Base-by-base conservation (phyloP, 2,329 filamentous ascomycete genomes). In the Chaetomium globosum region DNA sequence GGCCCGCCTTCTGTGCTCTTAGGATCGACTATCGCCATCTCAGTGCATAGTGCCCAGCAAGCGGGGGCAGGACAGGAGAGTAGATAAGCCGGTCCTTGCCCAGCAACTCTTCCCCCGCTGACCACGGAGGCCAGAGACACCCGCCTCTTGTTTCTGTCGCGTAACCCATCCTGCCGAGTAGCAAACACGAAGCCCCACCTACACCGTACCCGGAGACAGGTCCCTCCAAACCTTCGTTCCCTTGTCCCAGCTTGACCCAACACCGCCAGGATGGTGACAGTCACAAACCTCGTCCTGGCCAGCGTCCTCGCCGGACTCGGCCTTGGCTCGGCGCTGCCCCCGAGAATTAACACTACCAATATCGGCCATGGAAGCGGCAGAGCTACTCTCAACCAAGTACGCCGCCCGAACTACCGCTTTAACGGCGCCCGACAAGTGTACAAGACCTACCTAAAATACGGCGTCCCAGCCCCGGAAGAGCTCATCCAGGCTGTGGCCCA, bases 371-470 rank as follows among this genome's bases (percentile, higher is more conserved):
- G 54, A 4, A 46, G 59, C 54, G 23, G 30, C 52, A 65, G 61
- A 23, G 55, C 72, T 61, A 73, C 74, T 2, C 70, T 79, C 26
- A 71, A 75, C 48, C 77, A 79, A 65, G 72, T 76, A 53, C 73
- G 71, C 67, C 77, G 76, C 67, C 66, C 68, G 19, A 52, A 70
- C 61, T 70, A 75, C 63, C 74, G 70, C 63, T 68, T 71, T 71
- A 72, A 74, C 65, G 77, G 78, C 9, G 73, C 75, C 39, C 68
- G 74, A 19, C 74, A 75, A 2, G 72, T 78, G 39, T 75, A 76
- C 71, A 74, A 75, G 66, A 74, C 75, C 30, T 80, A 80, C 71
- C 71, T 73, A 59, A 80, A 80, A 71, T 79, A 75, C 61, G 76
- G 76, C 59, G 72, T 72, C 19, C 65, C 73, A 5, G 64, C 77